These are phyloP conservation scores for Jasminum sambac DNA, from an alignment of 257 asterid genomes.

Conservation along the genomic window DNA sequence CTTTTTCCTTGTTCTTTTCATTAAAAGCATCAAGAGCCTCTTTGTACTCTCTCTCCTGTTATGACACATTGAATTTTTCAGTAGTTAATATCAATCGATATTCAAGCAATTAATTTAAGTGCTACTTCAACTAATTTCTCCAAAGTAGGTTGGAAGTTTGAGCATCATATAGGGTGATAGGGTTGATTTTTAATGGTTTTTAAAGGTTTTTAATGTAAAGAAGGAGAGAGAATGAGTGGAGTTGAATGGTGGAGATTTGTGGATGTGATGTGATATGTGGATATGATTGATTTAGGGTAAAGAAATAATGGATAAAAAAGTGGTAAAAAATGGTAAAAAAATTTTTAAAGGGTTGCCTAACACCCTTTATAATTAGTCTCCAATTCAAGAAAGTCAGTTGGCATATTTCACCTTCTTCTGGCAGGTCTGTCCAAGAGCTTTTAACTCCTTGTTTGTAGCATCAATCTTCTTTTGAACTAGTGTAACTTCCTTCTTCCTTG, in stretches of 20 bases:
- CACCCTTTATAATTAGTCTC: background rate
- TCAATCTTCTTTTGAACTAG: slow-evolving; percentile 80
- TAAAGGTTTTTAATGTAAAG: too few species aligned
- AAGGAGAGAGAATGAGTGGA: too few species aligned
- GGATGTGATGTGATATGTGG: too few species aligned
- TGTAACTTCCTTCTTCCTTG: slow-evolving; percentile 85
- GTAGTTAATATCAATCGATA: background rate
- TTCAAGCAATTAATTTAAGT: background rate
- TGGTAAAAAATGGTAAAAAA: too few species aligned
- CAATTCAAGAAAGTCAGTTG: background rate
- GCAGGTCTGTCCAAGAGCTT: slow-evolving; percentile 82
- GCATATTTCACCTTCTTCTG: slow-evolving; percentile 79
- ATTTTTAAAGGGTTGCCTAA: too few species aligned
- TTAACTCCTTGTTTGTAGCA: slow-evolving; percentile 76
- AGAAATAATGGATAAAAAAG: too few species aligned
- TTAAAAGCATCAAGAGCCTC: slow-evolving; percentile 95
- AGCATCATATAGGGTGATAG: too few species aligned
- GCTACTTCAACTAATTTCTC: background rate
- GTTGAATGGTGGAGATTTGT: too few species aligned
- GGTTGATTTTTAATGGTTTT: too few species aligned
- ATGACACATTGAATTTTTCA: slow-evolving; percentile 8
- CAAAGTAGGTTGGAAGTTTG: background rate
- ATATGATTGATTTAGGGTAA: too few species aligned
- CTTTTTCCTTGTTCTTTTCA: slow-evolving; percentile 95
- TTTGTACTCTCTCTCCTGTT: slow-evolving; percentile 92